Percentiles rank a stretch among this genome's conserved stretches.
phyloP scores from a whole-genome alignment of 2,329 filamentous ascomycete species.

The Ceratocystis alfenasii region DNA sequence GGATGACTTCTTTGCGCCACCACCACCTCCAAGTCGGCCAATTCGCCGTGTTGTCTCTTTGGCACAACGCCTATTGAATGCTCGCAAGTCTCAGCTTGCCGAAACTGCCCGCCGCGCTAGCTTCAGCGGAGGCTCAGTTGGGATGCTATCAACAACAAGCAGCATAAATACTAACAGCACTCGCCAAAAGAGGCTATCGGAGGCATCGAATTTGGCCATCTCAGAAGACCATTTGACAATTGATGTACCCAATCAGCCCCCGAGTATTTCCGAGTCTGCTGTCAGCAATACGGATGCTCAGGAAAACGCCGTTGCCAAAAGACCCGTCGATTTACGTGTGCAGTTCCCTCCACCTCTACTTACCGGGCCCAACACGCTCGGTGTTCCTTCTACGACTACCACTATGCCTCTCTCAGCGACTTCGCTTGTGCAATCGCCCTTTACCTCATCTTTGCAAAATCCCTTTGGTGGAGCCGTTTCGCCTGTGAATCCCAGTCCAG shows the following conservation, averaged over 20 bases:
- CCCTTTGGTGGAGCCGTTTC: slow-evolving; percentile 34
- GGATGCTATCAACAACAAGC: slow-evolving; percentile 14
- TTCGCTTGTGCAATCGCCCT: slow-evolving; percentile 40
- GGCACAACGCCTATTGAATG: slow-evolving; percentile 41
- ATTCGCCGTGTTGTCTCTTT: slow-evolving; percentile 42
- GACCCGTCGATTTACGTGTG: slow-evolving; percentile 39
- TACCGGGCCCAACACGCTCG: slow-evolving; percentile 34
- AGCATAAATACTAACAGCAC: slow-evolving; percentile 12
- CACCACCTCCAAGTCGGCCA: slow-evolving; percentile 30
- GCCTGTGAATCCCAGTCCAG: slow-evolving; percentile 45
- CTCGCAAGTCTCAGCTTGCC: slow-evolving; percentile 31
- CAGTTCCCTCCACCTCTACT: slow-evolving; percentile 43
- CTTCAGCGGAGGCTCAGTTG: slow-evolving; percentile 1
- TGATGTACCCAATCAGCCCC: background rate
- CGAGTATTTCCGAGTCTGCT: background rate
- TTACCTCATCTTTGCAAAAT: slow-evolving; percentile 33
- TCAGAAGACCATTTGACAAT: slow-evolving; percentile 3
- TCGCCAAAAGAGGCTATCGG: slow-evolving; percentile 5
- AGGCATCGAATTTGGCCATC: background rate
- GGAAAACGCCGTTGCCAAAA: slow-evolving; percentile 25
- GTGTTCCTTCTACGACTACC: slow-evolving; percentile 29
- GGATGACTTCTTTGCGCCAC: slow-evolving; percentile 41
- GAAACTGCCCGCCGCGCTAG: slow-evolving; percentile 28
- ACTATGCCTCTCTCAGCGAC: slow-evolving; percentile 39
- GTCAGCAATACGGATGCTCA: background rate